Conservation (phyloP, 2,329 filamentous ascomycete genomes). For the Lachnellula occidentalis region DNA sequence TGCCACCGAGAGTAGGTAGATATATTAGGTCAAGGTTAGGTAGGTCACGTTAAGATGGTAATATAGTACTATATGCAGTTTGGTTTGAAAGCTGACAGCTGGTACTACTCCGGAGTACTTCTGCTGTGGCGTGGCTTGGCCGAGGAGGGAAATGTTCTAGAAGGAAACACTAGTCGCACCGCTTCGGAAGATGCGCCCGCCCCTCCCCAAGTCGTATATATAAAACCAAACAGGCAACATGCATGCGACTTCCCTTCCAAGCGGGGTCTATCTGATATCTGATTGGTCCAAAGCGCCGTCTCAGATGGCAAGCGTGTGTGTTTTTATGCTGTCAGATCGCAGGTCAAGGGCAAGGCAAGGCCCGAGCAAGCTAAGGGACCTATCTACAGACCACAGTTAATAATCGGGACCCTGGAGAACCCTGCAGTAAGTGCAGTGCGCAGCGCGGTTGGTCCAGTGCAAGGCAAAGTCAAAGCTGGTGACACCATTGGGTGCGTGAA, state of each 20-base stretch:
- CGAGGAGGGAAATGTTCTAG: slow-evolving; percentile 15
- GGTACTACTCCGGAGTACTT: not conserved
- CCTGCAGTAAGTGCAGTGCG: slow-evolving; percentile 1
- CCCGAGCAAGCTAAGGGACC: too few relatives aligned
- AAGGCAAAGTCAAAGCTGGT: too few relatives aligned
- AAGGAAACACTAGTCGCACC: slow-evolving; percentile 1
- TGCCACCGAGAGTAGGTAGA: too few relatives aligned
- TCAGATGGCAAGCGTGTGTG: not conserved
- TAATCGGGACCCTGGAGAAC: slow-evolving; percentile 12
- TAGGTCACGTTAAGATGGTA: too few relatives aligned
- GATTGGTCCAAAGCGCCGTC: not conserved
- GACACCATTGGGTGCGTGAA: not conserved
- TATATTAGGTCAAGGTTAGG: too few relatives aligned
- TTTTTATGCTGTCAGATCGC: not conserved
- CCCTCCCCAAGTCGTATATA: too few relatives aligned
- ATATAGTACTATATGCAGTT: too few relatives aligned
- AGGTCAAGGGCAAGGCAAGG: not conserved
- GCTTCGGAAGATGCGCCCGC: not conserved
- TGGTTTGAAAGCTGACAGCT: not conserved
- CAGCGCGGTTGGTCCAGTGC: not conserved
- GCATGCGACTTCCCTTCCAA: not conserved
- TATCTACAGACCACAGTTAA: not conserved
- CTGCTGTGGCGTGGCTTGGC: not conserved
- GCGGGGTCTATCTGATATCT: not conserved
- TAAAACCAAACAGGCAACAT: not conserved